Conservation (phyloP, 2,329 filamentous ascomycete species). For the Helotiales sp. region DNA sequence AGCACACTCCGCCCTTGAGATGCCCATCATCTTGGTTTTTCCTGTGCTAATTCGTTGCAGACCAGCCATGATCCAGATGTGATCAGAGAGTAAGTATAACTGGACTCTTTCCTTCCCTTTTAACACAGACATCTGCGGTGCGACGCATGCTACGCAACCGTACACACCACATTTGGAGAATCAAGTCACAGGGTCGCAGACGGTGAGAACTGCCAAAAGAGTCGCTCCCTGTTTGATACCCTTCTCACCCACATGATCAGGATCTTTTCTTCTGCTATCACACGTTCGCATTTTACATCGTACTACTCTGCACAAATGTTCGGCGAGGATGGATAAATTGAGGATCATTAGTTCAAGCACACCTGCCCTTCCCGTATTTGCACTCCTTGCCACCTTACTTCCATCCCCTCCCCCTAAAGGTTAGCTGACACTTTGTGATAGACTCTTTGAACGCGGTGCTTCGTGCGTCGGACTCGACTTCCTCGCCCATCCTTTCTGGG, state of each 20-base stretch:
- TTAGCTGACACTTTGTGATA: conserved; percentile 48
- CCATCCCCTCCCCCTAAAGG: conserved; percentile 33
- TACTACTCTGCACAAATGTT: conserved; percentile 44
- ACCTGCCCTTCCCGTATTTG: conserved; percentile 65
- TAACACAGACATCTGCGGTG: conserved; percentile 57
- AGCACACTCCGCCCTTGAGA: neutral
- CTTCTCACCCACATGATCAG: conserved; percentile 71
- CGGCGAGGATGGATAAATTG: conserved; percentile 52
- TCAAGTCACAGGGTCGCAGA: conserved; percentile 53
- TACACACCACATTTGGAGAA: conserved; percentile 37
- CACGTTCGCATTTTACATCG: conserved; percentile 50
- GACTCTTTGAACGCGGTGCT: conserved; percentile 90
- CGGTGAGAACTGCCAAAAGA: conserved; percentile 76
- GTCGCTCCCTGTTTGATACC: conserved; percentile 59
- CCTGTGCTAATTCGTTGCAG: conserved; percentile 21
- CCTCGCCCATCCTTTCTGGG: conserved; percentile 94
- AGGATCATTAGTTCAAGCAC: conserved; percentile 56
- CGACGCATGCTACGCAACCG: conserved; percentile 38
- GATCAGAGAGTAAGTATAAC: conserved; percentile 98
- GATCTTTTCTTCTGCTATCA: conserved; percentile 58
- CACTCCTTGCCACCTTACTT: conserved; percentile 52
- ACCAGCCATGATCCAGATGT: conserved; percentile 93
- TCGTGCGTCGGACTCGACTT: conserved; percentile 89
- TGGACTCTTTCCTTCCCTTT: conserved; percentile 67
- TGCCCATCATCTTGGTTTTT: neutral